A percentile compares a stretch with the other conserved stretches of the same genome.
phyloP scores from a whole-genome alignment of 1,139 yeast species.

The Sugiyamaella novakii region DNA sequence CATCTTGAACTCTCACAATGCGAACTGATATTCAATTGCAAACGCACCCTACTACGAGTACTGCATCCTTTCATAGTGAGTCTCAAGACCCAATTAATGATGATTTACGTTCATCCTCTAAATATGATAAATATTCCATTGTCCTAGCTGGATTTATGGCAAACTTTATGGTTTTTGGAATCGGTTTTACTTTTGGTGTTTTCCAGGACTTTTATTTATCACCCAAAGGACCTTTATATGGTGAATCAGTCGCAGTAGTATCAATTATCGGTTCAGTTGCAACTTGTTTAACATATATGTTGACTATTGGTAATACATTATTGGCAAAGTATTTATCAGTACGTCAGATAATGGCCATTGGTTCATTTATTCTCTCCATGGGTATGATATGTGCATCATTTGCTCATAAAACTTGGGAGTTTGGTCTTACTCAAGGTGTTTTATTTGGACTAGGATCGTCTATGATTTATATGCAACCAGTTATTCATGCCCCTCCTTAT shows the following conservation, averaged over 20 bases:
- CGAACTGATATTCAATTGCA: neutral
- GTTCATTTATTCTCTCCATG: slow-evolving; percentile 24
- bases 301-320: slow-evolving; percentile 20
- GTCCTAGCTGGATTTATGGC: slow-evolving; percentile 28
- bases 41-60: neutral
- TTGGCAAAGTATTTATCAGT: slow-evolving; percentile 14
- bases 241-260: slow-evolving; percentile 24
- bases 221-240: slow-evolving; percentile 28
- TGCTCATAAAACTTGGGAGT: slow-evolving; percentile 32
- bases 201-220: slow-evolving; percentile 31
- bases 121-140: slow-evolving; percentile 11
- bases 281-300: slow-evolving; percentile 27
- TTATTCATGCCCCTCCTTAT: slow-evolving; percentile 48
- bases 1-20: neutral
- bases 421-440: slow-evolving; percentile 47
- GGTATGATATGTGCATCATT: slow-evolving; percentile 30
- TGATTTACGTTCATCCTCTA: no score
- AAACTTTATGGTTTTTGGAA: slow-evolving; percentile 31
- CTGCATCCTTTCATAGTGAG: neutral
- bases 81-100: no score
- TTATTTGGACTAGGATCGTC: slow-evolving; percentile 48
- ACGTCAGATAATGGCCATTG: slow-evolving; percentile 24
- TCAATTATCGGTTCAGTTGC: slow-evolving; percentile 32
- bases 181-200: slow-evolving; percentile 33
- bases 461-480: slow-evolving; percentile 47